Evolutionary conservation across 2,329 filamentous ascomycete genomes (phyloP).

Genomic region (Aureobasidium mangrovei): DNA sequence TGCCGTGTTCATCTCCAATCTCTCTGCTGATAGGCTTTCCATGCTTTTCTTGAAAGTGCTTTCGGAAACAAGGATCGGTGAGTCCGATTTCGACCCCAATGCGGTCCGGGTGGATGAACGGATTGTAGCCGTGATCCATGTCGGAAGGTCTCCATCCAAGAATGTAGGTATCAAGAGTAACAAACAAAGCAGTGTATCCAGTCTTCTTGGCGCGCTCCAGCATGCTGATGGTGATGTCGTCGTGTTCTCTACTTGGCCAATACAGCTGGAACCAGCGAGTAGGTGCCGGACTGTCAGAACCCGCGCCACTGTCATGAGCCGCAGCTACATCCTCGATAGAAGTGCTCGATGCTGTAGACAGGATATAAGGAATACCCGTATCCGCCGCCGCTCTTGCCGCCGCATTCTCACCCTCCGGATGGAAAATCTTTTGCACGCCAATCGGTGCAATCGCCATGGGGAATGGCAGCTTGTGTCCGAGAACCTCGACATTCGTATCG

Average conservation of each 20-base stretch:
- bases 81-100: constrained; percentile 56
- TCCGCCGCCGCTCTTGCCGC: constrained; percentile 54
- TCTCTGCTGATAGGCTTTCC: constrained; percentile 34
- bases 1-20: constrained; percentile 23
- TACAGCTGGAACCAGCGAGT: constrained; percentile 65
- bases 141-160: constrained; percentile 56
- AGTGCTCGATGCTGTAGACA: constrained; percentile 56
- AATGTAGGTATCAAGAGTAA: constrained; percentile 64
- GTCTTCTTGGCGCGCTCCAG: constrained; percentile 51
- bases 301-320: constrained; percentile 41
- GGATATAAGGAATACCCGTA: constrained; percentile 55
- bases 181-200: constrained; percentile 58
- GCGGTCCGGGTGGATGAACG: neutral
- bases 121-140: constrained; percentile 18
- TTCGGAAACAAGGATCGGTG: constrained; percentile 56
- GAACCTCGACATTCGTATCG: constrained; percentile 18
- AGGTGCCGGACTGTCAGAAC: too few species aligned
- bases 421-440: constrained; percentile 60
- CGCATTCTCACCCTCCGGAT: constrained; percentile 55
- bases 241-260: constrained; percentile 57
- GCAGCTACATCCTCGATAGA: constrained; percentile 58
- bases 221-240: constrained; percentile 57
- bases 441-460: constrained; percentile 59
- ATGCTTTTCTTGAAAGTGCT: constrained; percentile 43
- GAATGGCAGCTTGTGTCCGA: constrained; percentile 18